Conservation (phyloP, 169 alveolate genomes). For the Perkinsus olseni region DNA sequence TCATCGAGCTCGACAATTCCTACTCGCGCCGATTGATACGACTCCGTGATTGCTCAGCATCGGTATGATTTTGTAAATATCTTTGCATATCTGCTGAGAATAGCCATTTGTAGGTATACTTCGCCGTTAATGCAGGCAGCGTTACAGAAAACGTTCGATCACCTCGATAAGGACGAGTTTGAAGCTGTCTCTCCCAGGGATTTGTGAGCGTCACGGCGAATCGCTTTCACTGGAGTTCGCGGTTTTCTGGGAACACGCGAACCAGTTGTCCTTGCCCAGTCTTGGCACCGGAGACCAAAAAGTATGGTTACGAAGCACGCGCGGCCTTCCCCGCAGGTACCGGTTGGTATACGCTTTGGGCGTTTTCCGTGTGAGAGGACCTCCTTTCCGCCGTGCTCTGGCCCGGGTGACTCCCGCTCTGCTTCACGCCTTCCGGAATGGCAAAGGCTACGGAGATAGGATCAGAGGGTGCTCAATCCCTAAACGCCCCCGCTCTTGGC, state of each 20-base stretch:
- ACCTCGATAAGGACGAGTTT: neutral
- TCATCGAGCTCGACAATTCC: too few relatives aligned
- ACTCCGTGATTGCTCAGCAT: too few relatives aligned
- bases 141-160: neutral
- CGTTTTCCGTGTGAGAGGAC: neutral
- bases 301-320: too few relatives aligned
- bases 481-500: too few relatives aligned
- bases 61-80: neutral
- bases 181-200: neutral
- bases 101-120: neutral
- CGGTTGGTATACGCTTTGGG: neutral
- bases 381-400: neutral
- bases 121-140: neutral
- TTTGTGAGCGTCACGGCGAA: neutral
- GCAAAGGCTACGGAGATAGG: neutral
- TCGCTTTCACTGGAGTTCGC: too few relatives aligned
- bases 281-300: too few relatives aligned
- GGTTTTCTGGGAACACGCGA: too few relatives aligned
- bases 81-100: too few relatives aligned
- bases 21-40: too few relatives aligned
- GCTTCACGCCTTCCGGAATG: neutral
- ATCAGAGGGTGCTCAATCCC: neutral
- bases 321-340: neutral
- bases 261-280: too few relatives aligned
- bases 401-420: neutral